A percentile compares a stretch with the other conserved stretches of the same genome.
These are phyloP conservation scores for Candida labiduridarum DNA, from an alignment of 1,139 yeast genomes.

Conservation along the genomic window DNA sequence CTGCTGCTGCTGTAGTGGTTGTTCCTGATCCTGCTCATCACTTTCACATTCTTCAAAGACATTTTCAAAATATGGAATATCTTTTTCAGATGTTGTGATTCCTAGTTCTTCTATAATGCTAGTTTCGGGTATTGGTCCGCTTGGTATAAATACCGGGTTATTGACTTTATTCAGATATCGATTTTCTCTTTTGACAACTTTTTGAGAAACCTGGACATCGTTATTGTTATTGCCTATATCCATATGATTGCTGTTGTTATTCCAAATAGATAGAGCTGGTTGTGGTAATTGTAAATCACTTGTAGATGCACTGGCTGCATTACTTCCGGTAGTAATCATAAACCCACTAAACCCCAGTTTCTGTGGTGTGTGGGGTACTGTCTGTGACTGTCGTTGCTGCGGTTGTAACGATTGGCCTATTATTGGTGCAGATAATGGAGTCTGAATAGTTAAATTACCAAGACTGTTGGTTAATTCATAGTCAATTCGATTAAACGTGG, in stretches of 20 bases:
- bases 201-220: neutral
- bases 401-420: neutral
- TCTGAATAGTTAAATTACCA: neutral
- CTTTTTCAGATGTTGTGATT: too few relatives aligned
- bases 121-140: conserved; percentile 5
- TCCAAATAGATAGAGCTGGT: conserved; percentile 6
- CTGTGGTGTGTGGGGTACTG: neutral
- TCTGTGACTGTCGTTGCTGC: neutral
- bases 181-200: conserved; percentile 15
- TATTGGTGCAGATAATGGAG: neutral
- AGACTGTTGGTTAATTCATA: conserved; percentile 2
- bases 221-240: too few relatives aligned
- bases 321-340: neutral
- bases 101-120: neutral
- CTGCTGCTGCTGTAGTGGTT: neutral
- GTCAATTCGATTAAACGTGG: conserved; percentile 1
- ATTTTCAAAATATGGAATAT: neutral
- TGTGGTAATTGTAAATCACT: neutral
- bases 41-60: neutral
- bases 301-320: neutral
- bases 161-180: conserved; percentile 25
- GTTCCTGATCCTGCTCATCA: neutral
- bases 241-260: neutral
- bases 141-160: conserved; percentile 29
- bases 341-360: conserved; percentile 1